phyloP scores from a whole-genome alignment of 345 rosid genomes.

The Physaria fendleri region DNA sequence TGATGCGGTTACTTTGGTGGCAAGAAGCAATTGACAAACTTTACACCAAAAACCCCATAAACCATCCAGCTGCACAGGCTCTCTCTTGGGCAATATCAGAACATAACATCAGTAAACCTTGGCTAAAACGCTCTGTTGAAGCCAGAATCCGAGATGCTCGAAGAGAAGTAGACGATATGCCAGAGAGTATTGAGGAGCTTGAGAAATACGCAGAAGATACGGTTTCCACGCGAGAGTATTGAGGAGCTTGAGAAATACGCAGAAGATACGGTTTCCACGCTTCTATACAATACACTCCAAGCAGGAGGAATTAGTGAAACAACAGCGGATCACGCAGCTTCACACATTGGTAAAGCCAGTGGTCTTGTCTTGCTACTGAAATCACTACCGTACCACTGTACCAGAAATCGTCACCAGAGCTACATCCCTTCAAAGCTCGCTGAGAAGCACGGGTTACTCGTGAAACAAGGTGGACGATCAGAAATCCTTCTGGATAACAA shows the following conservation, averaged over 20 bases:
- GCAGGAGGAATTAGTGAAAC: constrained; percentile 78
- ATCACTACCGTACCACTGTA: constrained; percentile 79
- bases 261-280: constrained; percentile 71
- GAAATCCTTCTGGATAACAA: constrained; percentile 55
- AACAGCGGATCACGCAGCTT: constrained; percentile 81
- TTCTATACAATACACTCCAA: constrained; percentile 78
- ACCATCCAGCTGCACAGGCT: constrained; percentile 77
- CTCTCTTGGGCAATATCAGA: constrained; percentile 67
- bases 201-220: constrained; percentile 91
- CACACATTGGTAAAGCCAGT: constrained; percentile 89
- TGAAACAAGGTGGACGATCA: constrained; percentile 49
- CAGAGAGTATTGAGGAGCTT: constrained; percentile 57
- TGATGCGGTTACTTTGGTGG: constrained; percentile 96
- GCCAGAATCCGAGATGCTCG: constrained; percentile 76
- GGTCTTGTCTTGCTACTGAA: constrained; percentile 77
- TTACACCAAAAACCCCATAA: constrained; percentile 52
- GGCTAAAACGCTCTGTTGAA: constrained; percentile 83
- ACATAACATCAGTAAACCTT: constrained; percentile 59
- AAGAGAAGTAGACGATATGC: constrained; percentile 58
- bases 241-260: constrained; percentile 83
- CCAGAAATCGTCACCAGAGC: constrained; percentile 55
- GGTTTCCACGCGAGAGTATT: constrained; percentile 45
- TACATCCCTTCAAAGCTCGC: constrained; percentile 67
- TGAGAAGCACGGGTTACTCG: constrained; percentile 62
- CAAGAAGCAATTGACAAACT: constrained; percentile 86